Percentiles rank a stretch among this genome's conserved stretches.
phyloP scores from a whole-genome alignment of 225 moss, liverwort and hornwort genomes.

The Anthoceros angustus region DNA sequence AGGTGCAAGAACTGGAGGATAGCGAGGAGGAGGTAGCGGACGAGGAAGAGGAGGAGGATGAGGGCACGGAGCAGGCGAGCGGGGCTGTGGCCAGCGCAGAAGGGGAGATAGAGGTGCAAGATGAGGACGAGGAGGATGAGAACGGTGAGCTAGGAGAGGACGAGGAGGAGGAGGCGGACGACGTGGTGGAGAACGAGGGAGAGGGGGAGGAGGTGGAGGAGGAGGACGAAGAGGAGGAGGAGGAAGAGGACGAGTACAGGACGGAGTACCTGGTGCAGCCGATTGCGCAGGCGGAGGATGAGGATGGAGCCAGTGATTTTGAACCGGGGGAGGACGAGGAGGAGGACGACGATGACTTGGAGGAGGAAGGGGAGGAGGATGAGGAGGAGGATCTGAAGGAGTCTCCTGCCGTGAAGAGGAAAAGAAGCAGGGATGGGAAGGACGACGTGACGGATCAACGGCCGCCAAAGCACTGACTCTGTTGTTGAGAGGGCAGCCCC shows the following conservation, averaged over 20 bases:
- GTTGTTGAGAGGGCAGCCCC: neutral
- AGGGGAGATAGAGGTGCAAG: slow-evolving; percentile 64
- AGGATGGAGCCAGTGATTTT: slow-evolving; percentile 75
- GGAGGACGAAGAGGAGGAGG: slow-evolving; percentile 24
- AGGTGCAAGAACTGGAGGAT: slow-evolving; percentile 55
- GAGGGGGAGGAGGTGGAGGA: slow-evolving; percentile 39
- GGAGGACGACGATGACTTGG: slow-evolving; percentile 58
- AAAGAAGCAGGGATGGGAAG: slow-evolving; percentile 50
- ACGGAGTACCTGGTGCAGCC: slow-evolving; percentile 70
- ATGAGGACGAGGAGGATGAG: slow-evolving; percentile 51
- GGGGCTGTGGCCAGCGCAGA: slow-evolving; percentile 54
- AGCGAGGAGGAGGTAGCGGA: slow-evolving; percentile 50
- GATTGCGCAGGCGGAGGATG: slow-evolving; percentile 50
- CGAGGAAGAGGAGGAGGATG: slow-evolving; percentile 50
- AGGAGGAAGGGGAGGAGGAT: slow-evolving; percentile 56
- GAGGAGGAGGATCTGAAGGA: slow-evolving; percentile 25
- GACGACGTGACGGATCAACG: slow-evolving; percentile 41
- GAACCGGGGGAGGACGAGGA: slow-evolving; percentile 62
- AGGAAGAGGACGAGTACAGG: slow-evolving; percentile 56
- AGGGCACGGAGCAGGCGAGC: slow-evolving; percentile 41
- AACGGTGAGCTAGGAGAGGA: slow-evolving; percentile 62
- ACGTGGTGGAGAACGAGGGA: slow-evolving; percentile 33
- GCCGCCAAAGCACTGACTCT: slow-evolving; percentile 37
- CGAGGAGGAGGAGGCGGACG: slow-evolving; percentile 42
- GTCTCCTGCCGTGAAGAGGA: slow-evolving; percentile 28